Evolutionary conservation across 1,284 basidiomycete genomes (phyloP), one percentile per base, ranked within the genome.

Genomic region (Serendipita sp.): DNA sequence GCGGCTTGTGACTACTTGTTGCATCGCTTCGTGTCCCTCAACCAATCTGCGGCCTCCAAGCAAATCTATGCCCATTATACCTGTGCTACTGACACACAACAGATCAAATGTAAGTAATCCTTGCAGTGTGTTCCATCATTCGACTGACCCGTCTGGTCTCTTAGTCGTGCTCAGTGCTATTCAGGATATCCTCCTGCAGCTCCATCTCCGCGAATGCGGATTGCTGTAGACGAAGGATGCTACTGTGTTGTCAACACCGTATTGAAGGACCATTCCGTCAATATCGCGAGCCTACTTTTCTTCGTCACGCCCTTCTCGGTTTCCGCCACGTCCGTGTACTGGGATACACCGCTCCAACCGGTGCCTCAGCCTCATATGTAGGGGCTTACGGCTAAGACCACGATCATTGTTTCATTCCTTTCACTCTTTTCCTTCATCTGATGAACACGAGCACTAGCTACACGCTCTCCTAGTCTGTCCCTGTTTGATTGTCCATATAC

Each of bases 21-120:
- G 26, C 73, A 76, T 63, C 73, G 73, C 66, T 78, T 78, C 69
- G 72, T 75, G 15, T 70, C 70, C 2, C 66, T 77, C 61, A 77
- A 77, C 67, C 74, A 75, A 68, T 73, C 72, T 65, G 71, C 74
- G 6, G 63, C 64, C 41, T 61, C 64, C 43, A 69, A 69, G 64
- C 68, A 69, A 62, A 69, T 68, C 60, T 71, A 69, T 65, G 71
- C 72, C 1, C 72, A 73, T 61, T 72, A 71, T 62, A 73, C 72
- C 17, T 73, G 72, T 65, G 72, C 72, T 5, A 73, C 72, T 4
- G 72, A 73, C 63, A 73, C 72, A 1, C 69, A 69, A 29, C 72
- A 73, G 67, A 69, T 69, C 61, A 69, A 68, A 55, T 69, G 67
- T 68, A 60, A 61, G 66, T 65, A 66, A 60, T 38, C 49, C 50